These are phyloP conservation scores for Puya raimondii DNA, from an alignment of 176 grass and related monocot genomes.

Conservation along the genomic window DNA sequence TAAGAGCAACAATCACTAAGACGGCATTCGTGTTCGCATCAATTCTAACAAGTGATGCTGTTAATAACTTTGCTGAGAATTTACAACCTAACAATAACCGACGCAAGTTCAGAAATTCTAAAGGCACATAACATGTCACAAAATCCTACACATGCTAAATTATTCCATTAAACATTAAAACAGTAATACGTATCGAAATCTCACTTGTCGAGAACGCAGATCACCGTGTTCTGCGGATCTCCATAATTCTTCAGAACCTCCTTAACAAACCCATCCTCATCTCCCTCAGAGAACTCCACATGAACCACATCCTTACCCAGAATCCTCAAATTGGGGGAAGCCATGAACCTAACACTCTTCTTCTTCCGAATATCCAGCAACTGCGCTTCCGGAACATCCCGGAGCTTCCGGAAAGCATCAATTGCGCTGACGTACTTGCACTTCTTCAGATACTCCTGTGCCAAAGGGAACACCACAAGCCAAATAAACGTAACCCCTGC, in stretches of 20 bases:
- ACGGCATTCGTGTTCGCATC: neutral
- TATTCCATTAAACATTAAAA: neutral
- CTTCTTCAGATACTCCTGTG: conserved; percentile 70
- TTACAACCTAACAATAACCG: no score
- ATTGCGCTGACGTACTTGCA: conserved; percentile 69
- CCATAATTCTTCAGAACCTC: conserved; percentile 44
- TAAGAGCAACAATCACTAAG: no score
- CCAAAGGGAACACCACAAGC: conserved; percentile 67
- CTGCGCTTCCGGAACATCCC: conserved; percentile 58
- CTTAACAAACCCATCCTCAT: conserved; percentile 51
- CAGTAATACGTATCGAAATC: conserved; percentile 9
- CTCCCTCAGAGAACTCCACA: conserved; percentile 60
- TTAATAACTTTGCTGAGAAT: no score
- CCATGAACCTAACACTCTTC: conserved; percentile 76
- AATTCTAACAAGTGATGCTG: no score
- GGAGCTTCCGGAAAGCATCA: conserved; percentile 80
- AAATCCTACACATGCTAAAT: no score
- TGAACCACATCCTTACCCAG: conserved; percentile 53
- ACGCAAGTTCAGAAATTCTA: no score
- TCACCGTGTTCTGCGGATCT: conserved; percentile 58
- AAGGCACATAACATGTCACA: no score
- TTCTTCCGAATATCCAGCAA: conserved; percentile 77
- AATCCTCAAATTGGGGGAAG: conserved; percentile 72
- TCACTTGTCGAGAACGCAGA: conserved; percentile 97
- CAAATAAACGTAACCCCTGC: conserved; percentile 65